Base-by-base conservation (phyloP, 2,329 filamentous ascomycete genomes). In the Sporothrix brasiliensis region DNA sequence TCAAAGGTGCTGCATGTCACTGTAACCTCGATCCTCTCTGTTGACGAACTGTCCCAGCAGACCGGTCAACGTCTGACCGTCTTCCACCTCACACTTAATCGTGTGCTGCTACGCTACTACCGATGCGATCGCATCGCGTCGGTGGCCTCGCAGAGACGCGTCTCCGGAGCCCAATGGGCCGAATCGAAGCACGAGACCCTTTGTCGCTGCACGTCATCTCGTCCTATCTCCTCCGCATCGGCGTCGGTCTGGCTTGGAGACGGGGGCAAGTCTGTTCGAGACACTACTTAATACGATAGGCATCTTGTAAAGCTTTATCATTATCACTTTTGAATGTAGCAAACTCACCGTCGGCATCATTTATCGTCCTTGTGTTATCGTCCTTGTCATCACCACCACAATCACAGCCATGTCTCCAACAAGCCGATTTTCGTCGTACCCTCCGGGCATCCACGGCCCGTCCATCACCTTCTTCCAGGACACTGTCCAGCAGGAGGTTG, bases 401-500 rank as follows among this genome's bases (percentile, higher is more conserved):
- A 53, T 19, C 50, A 53, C 21, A n/a, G 21, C 58, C 34, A 63
- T 66, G 61, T 66, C 61, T 10, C 39, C 47, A 16, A 49, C 47
- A 5, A 14, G 61, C 21, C 61, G 39, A 44, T 66, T 66, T 27
- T 19, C 41, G 24, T 66, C 44, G 24, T 66, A 47, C 47, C 61
- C 61, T 3, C 61, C 61, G 41, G 61, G 61, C 41, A 66, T 66
- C 61, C 61, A 66, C 44, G 61, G 41, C 41, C 61, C 61, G 61
- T 66, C 61, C 24, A 13, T 66, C 16, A 66, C 61, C 44, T 66
- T 66, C 44, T 66, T 66, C 44, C 16, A 49, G 44, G 61, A 49
- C 24, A 34, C 24, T 1, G 61, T 34, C 39, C n/a, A 49, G 47
- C 61, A 66, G 47, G 61, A 66, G 24, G 39, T 66, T 19, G 61